Percentiles rank a stretch among this genome's conserved stretches.
Evolutionary conservation across 176 grass and related monocot genomes (phyloP).

Genomic region (Musa itinerans): DNA sequence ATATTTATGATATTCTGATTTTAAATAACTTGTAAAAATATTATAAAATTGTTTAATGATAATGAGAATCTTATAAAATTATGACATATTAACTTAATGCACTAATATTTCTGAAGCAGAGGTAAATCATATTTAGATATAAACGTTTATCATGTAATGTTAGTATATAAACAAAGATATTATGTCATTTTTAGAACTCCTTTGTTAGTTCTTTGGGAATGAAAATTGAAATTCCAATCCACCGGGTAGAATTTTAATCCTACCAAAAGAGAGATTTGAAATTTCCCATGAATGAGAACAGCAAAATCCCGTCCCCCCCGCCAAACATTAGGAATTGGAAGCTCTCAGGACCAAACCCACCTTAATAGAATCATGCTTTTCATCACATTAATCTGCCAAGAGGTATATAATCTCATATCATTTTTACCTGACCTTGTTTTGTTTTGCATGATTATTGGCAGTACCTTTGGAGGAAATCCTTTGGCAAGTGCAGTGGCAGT

Average conservation of each 20-base stretch:
- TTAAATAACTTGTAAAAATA: too few species aligned
- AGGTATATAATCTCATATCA: background rate
- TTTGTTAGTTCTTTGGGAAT: background rate
- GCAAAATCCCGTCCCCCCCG: background rate
- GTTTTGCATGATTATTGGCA: constrained; percentile 31
- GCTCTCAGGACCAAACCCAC: background rate
- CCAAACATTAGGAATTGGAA: background rate
- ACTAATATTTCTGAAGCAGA: background rate
- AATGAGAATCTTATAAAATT: too few species aligned
- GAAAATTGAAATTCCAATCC: background rate
- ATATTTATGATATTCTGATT: too few species aligned
- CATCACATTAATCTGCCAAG: background rate
- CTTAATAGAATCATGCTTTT: background rate
- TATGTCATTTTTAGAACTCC: background rate
- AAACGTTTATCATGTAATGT: background rate
- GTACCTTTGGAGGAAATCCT: constrained; percentile 96
- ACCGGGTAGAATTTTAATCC: background rate
- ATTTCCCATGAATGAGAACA: background rate
- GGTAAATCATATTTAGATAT: background rate
- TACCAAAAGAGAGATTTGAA: background rate
- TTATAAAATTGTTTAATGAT: too few species aligned
- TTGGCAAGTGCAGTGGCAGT: constrained; percentile 88
- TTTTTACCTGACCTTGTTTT: background rate
- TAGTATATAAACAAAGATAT: background rate
- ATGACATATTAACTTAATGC: too few species aligned